phyloP scores from a whole-genome alignment of 768 basidiomycete genomes.

The Termitomyces sp. region DNA sequence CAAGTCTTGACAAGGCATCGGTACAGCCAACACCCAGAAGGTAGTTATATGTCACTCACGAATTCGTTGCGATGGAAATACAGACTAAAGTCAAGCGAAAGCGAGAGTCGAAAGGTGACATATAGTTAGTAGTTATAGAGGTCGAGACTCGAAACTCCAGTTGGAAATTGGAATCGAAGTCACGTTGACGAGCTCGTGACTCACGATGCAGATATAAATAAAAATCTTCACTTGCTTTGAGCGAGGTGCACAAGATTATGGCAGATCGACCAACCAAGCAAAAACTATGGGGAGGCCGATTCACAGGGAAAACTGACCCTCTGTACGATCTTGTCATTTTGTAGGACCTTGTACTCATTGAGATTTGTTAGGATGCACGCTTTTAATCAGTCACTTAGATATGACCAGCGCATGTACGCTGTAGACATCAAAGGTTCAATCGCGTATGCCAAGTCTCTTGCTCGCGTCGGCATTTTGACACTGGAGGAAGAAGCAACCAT shows the following conservation, averaged over 20 bases:
- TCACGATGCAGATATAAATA: background rate
- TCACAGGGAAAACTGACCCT: slow-evolving; percentile 88
- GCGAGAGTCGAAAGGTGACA: background rate
- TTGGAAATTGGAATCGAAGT: background rate
- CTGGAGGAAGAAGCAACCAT: slow-evolving; percentile 72
- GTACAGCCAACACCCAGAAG: background rate
- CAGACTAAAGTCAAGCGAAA: slow-evolving; percentile 30
- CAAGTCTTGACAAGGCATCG: slow-evolving; percentile 45
- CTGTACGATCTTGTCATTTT: slow-evolving; percentile 45
- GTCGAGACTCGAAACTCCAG: no score
- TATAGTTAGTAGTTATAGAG: background rate
- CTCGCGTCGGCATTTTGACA: slow-evolving; percentile 78
- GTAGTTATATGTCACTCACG: slow-evolving; percentile 38
- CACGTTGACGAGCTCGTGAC: slow-evolving; percentile 1
- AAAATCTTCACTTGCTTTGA: background rate
- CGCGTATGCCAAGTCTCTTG: slow-evolving; percentile 89
- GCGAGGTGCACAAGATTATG: slow-evolving; percentile 23
- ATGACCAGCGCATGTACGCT: slow-evolving; percentile 92
- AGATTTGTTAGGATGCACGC: slow-evolving; percentile 78
- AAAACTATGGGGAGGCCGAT: slow-evolving; percentile 87
- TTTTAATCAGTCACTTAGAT: slow-evolving; percentile 94
- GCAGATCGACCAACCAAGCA: slow-evolving; percentile 47
- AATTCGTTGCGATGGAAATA: slow-evolving; percentile 60
- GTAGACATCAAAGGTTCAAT: slow-evolving; percentile 94
- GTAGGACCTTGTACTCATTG: slow-evolving; percentile 3